Evolutionary conservation across 805 yeast species (phyloP), one percentile per base, ranked within the genome.

Genomic region (Saccharomycopsis javanensis): DNA sequence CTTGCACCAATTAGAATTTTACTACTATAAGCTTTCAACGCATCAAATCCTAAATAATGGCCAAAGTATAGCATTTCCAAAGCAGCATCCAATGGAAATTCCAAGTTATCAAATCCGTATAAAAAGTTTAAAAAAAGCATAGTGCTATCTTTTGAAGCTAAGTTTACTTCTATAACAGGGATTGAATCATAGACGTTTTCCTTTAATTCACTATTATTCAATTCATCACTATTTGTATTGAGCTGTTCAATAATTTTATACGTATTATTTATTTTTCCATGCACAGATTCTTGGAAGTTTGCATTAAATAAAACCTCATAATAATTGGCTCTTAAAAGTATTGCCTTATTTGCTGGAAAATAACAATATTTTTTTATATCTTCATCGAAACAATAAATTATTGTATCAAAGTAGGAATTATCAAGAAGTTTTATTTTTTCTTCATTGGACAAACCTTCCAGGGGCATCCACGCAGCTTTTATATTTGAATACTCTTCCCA

Each of bases 341-440:
- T 76, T 0, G 86, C 75, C 46, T 82, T 72, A 67, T 87, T 87
- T 4, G 76, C 81, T 0, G 92, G 91, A 64, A 80, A 86, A 58
- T 45, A 56, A 33, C 73, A 75, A 0, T 67, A 20, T 42, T 42
- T 27, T 20, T 42, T 64, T 52, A 66, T 46, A 3, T 37, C 52
- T 6, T 46, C 56, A 31, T 30, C 52, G 31, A 50, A 30, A 20
- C 20, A 55, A 30, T 35, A 55, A 2, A 55, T 35, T 20, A 55
- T 55, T 13, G 38, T 55, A 28, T 55, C 57, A 15, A 42, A 42
- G 28, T 42, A 42, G 18, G 48, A 42, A 10, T 11, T 20, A 10
- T 16, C 48, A 42, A 42, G 28, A 11, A 42, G 23, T 42, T 42
- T 23, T 7, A 31, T 25, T 42, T 53, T 37, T 18, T 53, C 51